Evolutionary conservation across 73 alveolate species (phyloP).

Genomic region (Paramecium bursaria): DNA sequence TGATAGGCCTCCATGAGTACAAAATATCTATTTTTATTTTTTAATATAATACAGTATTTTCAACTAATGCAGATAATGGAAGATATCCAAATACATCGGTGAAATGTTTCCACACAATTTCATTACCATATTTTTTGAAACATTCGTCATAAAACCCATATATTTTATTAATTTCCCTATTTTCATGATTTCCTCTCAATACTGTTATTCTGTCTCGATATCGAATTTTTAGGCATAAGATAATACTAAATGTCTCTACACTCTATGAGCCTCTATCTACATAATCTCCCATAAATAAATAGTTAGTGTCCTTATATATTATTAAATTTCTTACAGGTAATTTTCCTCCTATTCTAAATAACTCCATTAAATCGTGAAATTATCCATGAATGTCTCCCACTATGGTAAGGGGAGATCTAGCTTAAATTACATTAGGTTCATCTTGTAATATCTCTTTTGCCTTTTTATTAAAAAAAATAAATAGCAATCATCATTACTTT

Average conservation of each 20-base stretch:
- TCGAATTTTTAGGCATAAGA: slow-evolving; percentile 84
- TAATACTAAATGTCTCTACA: slow-evolving; percentile 84
- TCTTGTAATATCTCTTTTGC: slow-evolving; percentile 90
- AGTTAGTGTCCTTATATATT: slow-evolving; percentile 81
- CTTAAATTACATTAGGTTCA: slow-evolving; percentile 78
- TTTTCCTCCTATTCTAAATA: slow-evolving; percentile 83
- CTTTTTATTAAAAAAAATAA: slow-evolving; percentile 43
- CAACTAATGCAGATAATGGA: slow-evolving; percentile 91
- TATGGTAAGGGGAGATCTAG: slow-evolving; percentile 88
- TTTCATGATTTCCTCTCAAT: slow-evolving; percentile 91
- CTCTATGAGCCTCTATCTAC: slow-evolving; percentile 94
- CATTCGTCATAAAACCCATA: slow-evolving; percentile 97
- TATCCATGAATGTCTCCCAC: slow-evolving; percentile 99
- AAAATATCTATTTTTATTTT: slow-evolving; percentile 75
- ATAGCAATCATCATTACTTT: slow-evolving; percentile 24
- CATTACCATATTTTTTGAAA: slow-evolving; percentile 89
- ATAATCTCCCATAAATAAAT: slow-evolving; percentile 95
- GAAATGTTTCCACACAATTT: slow-evolving; percentile 89
- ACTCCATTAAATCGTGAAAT: slow-evolving; percentile 91
- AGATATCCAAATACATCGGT: slow-evolving; percentile 90
- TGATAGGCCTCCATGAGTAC: slow-evolving; percentile 94
- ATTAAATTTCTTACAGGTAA: slow-evolving; percentile 76
- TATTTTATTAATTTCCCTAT: slow-evolving; percentile 83
- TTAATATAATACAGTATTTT: slow-evolving; percentile 65
- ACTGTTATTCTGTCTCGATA: slow-evolving; percentile 83